Evolutionary conservation across 108 stramenopile genomes (phyloP), one percentile per base, ranked within the genome.

Genomic region (Tribonema minus): DNA sequence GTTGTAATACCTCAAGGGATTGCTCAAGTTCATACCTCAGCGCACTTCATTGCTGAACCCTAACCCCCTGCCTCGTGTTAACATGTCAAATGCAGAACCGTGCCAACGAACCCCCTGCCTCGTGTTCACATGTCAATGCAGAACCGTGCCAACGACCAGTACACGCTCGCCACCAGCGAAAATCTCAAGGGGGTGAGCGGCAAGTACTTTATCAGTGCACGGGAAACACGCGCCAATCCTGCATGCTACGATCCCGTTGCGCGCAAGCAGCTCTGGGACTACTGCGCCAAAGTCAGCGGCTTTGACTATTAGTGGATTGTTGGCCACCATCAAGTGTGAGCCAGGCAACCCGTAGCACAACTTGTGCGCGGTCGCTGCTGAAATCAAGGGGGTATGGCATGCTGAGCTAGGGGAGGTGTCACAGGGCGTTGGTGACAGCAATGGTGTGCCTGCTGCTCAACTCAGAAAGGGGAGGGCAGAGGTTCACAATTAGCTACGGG

Each of bases 71-170:
- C 41, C 25, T 32, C 41, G 0, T 28, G 61, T 9, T 31, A 1
- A 5, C 1, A 76, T 40, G 31, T 60, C 86, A 6, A 86, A 79
- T 46, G 88, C 89, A 92, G 91, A 94, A 25, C 89, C 84, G 0
- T 86, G 79, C 37, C 82, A 58, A 29, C 91, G 88, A 59, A 93
- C 84, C 75, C 70, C 71, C 54, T 91, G 86, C 93, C 91, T 91
- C 1, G 89, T 91, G 0, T 72, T 66, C 32, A 71, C n/a, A n/a
- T n/a, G n/a, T n/a, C n/a, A n/a, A n/a, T n/a, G n/a, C 29, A 2
- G 3, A 30, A n/a, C 27, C 29, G 70, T 35, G 81, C 81, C 12
- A 80, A 80, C 68, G 72, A 80, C 39, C 59, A 80, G 69, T 70
- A 60, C 61, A 41, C 35, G 5, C 64, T 80, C 30, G 79, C 79